phyloP scores from a whole-genome alignment of 768 basidiomycete species.

The Sporobolomyces roseus region DNA sequence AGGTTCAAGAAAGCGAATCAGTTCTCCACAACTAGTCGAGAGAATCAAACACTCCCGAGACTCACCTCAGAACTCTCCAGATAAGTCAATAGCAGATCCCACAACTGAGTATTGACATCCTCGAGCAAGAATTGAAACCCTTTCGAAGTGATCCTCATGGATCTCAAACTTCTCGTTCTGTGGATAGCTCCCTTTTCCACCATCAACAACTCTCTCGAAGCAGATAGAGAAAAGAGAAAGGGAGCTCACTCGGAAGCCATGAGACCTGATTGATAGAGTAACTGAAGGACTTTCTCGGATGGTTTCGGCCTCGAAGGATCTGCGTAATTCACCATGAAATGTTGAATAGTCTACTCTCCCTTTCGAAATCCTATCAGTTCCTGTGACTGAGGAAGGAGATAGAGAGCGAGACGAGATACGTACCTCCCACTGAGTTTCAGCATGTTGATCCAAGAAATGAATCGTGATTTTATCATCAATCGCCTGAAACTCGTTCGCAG shows the following conservation, averaged over 20 bases:
- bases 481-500: conserved; percentile 58
- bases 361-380: neutral
- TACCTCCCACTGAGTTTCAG: conserved; percentile 87
- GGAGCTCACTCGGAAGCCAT: conserved; percentile 69
- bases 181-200: neutral
- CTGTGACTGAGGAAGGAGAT: no score
- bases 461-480: conserved; percentile 50
- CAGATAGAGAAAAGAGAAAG: neutral
- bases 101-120: conserved; percentile 87
- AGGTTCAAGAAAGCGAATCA: no score
- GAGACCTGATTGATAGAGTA: conserved; percentile 76
- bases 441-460: conserved; percentile 70
- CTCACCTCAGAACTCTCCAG: conserved; percentile 75
- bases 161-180: conserved; percentile 27
- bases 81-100: conserved; percentile 90
- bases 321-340: conserved; percentile 95
- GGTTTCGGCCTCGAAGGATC: conserved; percentile 69
- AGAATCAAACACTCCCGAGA: neutral
- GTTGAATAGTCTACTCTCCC: conserved; percentile 76
- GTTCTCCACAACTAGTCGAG: neutral
- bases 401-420: conserved; percentile 32
- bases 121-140: conserved; percentile 97
- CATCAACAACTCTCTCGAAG: neutral
- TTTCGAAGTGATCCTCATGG: conserved; percentile 68
- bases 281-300: conserved; percentile 73